Percentiles rank a stretch among this genome's conserved stretches.
These are phyloP conservation scores for Coemansia sp. DNA, from an alignment of 192 early-diverging fungal genomes.

Conservation along the genomic window DNA sequence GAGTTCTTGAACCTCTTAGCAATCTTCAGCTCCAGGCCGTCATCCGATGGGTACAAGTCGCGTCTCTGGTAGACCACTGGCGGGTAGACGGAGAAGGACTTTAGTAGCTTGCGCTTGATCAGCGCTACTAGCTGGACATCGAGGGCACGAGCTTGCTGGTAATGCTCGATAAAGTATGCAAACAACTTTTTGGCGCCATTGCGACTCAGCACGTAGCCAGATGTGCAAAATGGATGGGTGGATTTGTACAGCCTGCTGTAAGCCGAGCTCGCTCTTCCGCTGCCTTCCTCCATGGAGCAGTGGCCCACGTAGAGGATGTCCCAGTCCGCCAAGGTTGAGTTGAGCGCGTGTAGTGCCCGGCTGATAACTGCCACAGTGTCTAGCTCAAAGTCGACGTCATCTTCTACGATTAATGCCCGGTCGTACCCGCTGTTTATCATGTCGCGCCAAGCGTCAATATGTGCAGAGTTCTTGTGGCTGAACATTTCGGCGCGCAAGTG, in stretches of 20 bases:
- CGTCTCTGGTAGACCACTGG: constrained; percentile 54
- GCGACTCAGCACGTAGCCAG: constrained; percentile 46
- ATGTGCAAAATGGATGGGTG: constrained; percentile 52
- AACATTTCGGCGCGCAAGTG: constrained; percentile 36
- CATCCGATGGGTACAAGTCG: constrained; percentile 51
- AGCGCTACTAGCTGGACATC: constrained; percentile 50
- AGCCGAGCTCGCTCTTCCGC: background rate
- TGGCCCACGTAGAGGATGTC: constrained; percentile 55
- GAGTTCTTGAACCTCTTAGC: constrained; percentile 25
- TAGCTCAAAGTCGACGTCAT: constrained; percentile 57
- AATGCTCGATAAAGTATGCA: constrained; percentile 37
- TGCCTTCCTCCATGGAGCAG: constrained; percentile 51
- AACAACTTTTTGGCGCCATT: constrained; percentile 50
- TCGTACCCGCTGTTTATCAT: constrained; percentile 43
- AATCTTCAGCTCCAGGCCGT: constrained; percentile 46
- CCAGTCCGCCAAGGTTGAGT: constrained; percentile 22
- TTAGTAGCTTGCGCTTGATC: constrained; percentile 33
- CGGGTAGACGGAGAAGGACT: constrained; percentile 41
- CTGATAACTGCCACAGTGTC: constrained; percentile 18
- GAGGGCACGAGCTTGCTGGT: constrained; percentile 19
- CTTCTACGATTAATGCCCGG: constrained; percentile 49
- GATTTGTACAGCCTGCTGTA: constrained; percentile 16
- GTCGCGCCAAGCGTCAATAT: constrained; percentile 47
- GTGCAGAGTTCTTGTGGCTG: constrained; percentile 11
- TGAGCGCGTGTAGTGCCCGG: constrained; percentile 13